Evolutionary conservation across 2,329 filamentous ascomycete genomes (phyloP).

Genomic region (Pestalotiopsis sp.): DNA sequence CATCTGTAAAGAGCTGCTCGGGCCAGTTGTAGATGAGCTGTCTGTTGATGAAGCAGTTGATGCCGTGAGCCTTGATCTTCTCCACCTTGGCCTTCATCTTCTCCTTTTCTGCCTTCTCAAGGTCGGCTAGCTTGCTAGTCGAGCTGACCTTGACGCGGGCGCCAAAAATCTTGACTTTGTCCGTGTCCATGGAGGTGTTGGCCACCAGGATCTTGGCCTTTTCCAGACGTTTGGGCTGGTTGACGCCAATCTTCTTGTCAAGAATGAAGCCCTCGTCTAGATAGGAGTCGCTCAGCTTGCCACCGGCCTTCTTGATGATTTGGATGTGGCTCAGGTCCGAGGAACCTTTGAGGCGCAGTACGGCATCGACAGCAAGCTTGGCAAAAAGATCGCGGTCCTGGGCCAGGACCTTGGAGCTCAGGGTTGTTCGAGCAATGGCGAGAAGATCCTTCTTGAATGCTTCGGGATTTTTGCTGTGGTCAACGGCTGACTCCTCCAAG

Average conservation of each 20-base stretch:
- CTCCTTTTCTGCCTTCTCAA: conserved; percentile 97
- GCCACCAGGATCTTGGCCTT: conserved; percentile 98
- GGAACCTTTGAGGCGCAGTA: conserved; percentile 85
- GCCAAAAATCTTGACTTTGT: conserved; percentile 99
- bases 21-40: conserved; percentile 99
- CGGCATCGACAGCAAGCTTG: conserved; percentile 85
- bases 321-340: conserved; percentile 97
- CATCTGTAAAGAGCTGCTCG: conserved; percentile 96
- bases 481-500: conserved; percentile 80
- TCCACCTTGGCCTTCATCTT: conserved; percentile 99
- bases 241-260: conserved; percentile 98
- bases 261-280: conserved; percentile 97
- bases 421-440: conserved; percentile 89
- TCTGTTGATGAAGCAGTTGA: conserved; percentile 99
- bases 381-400: conserved; percentile 95
- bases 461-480: conserved; percentile 82
- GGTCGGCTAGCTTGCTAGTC: conserved; percentile 94
- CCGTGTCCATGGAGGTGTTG: conserved; percentile 99
- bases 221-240: conserved; percentile 95
- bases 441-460: conserved; percentile 89
- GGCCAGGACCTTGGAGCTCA: conserved; percentile 95
- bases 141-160: conserved; percentile 95
- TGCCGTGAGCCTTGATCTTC: conserved; percentile 96
- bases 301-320: conserved; percentile 98
- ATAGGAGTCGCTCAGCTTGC: conserved; percentile 97